Evolutionary conservation across 2,329 filamentous ascomycete genomes (phyloP).

Genomic region (Aspergillus fijiensis): DNA sequence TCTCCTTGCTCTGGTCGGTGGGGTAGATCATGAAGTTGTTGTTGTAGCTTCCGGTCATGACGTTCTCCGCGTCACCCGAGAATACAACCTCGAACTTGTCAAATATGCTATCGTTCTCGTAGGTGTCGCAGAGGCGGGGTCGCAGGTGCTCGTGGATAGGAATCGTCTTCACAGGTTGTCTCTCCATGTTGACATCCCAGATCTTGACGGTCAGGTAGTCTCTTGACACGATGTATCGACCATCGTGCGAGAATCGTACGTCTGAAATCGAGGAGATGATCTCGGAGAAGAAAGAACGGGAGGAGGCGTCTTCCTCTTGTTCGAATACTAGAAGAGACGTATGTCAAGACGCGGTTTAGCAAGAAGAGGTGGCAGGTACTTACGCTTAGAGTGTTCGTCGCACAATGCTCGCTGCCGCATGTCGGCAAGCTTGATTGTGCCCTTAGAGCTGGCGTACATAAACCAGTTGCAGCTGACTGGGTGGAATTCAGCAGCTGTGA

Average conservation of each 20-base stretch:
- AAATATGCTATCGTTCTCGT: slow-evolving; percentile 99
- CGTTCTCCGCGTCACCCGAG: slow-evolving; percentile 95
- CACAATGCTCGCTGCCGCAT: slow-evolving; percentile 97
- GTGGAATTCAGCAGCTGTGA: slow-evolving; percentile 97
- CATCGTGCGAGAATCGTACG: slow-evolving; percentile 94
- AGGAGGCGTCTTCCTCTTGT: slow-evolving; percentile 94
- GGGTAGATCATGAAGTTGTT: slow-evolving; percentile 99
- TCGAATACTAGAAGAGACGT: slow-evolving; percentile 72
- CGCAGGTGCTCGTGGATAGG: slow-evolving; percentile 97
- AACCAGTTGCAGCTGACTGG: slow-evolving; percentile 98
- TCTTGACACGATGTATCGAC: slow-evolving; percentile 92
- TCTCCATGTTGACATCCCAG: slow-evolving; percentile 99
- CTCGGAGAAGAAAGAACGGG: slow-evolving; percentile 98
- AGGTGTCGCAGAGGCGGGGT: slow-evolving; percentile 92
- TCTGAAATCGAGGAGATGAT: slow-evolving; percentile 99
- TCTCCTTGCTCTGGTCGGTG: slow-evolving; percentile 91
- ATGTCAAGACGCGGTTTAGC: slow-evolving; percentile 16
- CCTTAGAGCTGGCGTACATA: slow-evolving; percentile 99
- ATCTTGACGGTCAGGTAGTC: slow-evolving; percentile 99
- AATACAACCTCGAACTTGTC: slow-evolving; percentile 99
- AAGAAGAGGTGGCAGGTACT: slow-evolving; percentile 35
- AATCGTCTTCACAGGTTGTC: slow-evolving; percentile 95
- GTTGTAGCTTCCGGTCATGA: slow-evolving; percentile 99
- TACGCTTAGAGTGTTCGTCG: slow-evolving; percentile 93
- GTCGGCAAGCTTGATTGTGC: slow-evolving; percentile 96